Evolutionary conservation across 768 basidiomycete species (phyloP).

Genomic region (Neoboletus magnificus): DNA sequence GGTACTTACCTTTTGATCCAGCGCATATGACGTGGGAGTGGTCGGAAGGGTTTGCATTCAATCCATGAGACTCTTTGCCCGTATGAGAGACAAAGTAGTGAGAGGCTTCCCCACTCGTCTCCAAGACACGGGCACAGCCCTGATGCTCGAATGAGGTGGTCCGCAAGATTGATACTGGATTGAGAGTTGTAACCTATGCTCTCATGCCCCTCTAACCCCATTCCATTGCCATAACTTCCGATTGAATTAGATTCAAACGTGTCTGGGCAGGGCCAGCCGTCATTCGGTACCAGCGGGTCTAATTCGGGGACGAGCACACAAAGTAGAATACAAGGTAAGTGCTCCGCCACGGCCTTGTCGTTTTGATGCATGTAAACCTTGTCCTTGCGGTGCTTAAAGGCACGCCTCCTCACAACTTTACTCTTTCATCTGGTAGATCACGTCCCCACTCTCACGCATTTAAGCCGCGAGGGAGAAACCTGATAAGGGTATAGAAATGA

Average conservation of each 20-base stretch:
- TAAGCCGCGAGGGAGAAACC: constrained; percentile 8
- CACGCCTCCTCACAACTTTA: constrained; percentile 18
- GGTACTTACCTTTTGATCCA: background rate
- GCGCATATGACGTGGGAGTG: constrained; percentile 6
- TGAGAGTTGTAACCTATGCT: constrained; percentile 5
- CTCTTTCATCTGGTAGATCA: constrained; percentile 18
- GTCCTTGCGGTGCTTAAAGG: constrained; percentile 31
- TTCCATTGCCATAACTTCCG: constrained; percentile 2
- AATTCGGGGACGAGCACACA: background rate
- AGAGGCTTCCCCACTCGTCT: constrained; percentile 5
- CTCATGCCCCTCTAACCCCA: constrained; percentile 12
- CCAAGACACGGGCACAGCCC: constrained; percentile 18
- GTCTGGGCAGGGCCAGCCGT: constrained; percentile 7
- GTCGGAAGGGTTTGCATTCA: constrained; percentile 7
- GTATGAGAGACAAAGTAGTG: background rate
- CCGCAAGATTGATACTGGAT: constrained; percentile 15
- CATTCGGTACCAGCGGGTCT: constrained; percentile 6
- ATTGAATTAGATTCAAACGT: constrained; percentile 9
- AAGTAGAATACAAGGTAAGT: background rate
- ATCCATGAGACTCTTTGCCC: constrained; percentile 2
- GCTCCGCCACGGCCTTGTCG: constrained; percentile 9
- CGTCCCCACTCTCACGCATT: constrained; percentile 18
- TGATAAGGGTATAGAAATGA: constrained; percentile 6
- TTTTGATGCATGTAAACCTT: constrained; percentile 17
- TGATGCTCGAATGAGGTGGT: background rate